Conservation (phyloP, 257 asterid species). For the Coffea eugenioides region DNA sequence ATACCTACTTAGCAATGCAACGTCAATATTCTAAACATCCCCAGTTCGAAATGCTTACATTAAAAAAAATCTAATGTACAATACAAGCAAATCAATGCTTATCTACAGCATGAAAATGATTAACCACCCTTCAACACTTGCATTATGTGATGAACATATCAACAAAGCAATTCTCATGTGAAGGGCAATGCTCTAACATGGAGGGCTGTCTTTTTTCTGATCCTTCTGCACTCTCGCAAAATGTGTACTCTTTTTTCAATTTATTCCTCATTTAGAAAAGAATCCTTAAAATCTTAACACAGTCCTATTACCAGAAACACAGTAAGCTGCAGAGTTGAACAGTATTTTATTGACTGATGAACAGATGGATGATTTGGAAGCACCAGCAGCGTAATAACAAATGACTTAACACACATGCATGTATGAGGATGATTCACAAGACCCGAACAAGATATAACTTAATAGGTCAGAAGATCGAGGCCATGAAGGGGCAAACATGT, state of each 20-base stretch:
- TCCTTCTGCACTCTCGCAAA: background rate
- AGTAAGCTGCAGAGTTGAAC: too few species aligned
- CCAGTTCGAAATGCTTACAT: background rate
- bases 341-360: too few species aligned
- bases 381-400: too few species aligned
- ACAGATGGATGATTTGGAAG: too few species aligned
- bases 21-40: background rate
- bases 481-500: background rate
- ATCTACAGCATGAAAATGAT: background rate
- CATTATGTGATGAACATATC: background rate
- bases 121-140: background rate
- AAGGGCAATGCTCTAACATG: background rate
- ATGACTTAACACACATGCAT: background rate
- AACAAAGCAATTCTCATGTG: background rate
- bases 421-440: background rate
- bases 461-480: background rate
- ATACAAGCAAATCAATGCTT: conserved; percentile 1
- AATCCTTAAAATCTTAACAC: too few species aligned
- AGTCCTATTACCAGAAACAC: too few species aligned
- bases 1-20: background rate
- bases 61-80: background rate
- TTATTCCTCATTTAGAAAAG: too few species aligned
- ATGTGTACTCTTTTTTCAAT: too few species aligned
- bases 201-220: too few species aligned
- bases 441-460: background rate